Conservation (phyloP, 371 early-diverging fungal genomes). For the Syncephalastrum monosporum region DNA sequence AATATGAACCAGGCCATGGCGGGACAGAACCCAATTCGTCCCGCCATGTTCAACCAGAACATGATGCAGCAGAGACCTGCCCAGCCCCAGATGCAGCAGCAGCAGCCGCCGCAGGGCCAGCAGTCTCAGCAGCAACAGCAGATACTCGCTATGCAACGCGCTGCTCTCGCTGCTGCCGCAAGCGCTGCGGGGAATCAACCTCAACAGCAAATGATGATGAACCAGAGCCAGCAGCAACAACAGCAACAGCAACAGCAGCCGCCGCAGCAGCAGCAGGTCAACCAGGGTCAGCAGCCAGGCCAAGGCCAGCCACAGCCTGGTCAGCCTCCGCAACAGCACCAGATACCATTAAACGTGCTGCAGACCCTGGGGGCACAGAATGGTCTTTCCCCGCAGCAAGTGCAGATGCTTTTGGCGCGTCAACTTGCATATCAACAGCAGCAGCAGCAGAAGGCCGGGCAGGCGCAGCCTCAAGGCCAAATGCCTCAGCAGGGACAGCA, state of each 20-base stretch:
- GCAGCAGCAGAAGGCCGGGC: slow-evolving; percentile 15
- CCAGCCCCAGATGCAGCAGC: slow-evolving; percentile 14
- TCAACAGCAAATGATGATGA: slow-evolving; percentile 16
- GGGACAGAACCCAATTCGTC: slow-evolving; percentile 27
- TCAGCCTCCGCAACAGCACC: slow-evolving; percentile 13
- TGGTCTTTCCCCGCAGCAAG: slow-evolving; percentile 30
- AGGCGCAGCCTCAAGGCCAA: no score
- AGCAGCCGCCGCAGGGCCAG: slow-evolving; percentile 8
- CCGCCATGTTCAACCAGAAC: slow-evolving; percentile 31
- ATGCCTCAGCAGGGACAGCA: slow-evolving; percentile 12
- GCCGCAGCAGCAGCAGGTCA: slow-evolving; percentile 7
- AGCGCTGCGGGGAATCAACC: slow-evolving; percentile 17
- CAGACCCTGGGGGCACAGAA: slow-evolving; percentile 24
- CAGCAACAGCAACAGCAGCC: slow-evolving; percentile 16
- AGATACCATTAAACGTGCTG: slow-evolving; percentile 28
- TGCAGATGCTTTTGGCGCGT: slow-evolving; percentile 30
- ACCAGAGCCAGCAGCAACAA: slow-evolving; percentile 6
- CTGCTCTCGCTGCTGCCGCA: slow-evolving; percentile 27
- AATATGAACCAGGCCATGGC: slow-evolving; percentile 17
- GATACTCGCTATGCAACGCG: slow-evolving; percentile 24
- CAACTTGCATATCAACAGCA: slow-evolving; percentile 35
- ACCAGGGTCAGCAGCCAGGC: slow-evolving; percentile 9
- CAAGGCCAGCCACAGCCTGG: slow-evolving; percentile 14
- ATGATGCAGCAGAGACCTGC: slow-evolving; percentile 28
- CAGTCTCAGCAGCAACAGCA: slow-evolving; percentile 17